A percentile compares a stretch with the other conserved stretches of the same genome.
These are phyloP conservation scores for Pseudomassariella vexata DNA, from an alignment of 2,329 filamentous ascomycete species.

Conservation along the genomic window DNA sequence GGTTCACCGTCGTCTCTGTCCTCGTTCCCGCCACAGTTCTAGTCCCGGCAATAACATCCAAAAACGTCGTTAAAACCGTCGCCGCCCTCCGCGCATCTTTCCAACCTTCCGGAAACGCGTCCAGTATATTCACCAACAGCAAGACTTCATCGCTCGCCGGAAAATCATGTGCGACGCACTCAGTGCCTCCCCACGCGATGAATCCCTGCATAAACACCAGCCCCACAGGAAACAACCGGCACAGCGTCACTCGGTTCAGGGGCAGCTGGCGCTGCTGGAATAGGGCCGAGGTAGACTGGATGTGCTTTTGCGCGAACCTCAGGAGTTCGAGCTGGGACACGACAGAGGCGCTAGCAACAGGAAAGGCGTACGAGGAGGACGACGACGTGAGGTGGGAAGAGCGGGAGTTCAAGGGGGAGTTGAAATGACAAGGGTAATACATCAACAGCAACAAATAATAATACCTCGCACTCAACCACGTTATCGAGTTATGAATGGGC, in stretches of 20 bases:
- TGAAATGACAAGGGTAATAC: slow-evolving; percentile 36
- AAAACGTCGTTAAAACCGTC: slow-evolving; percentile 26
- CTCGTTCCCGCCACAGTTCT: too few species aligned
- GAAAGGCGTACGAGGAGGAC: too few species aligned
- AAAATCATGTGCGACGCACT: slow-evolving; percentile 17
- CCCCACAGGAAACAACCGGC: slow-evolving; percentile 30
- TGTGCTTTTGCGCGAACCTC: slow-evolving; percentile 32
- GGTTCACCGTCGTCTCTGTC: too few species aligned
- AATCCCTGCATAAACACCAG: slow-evolving; percentile 29
- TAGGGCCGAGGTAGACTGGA: slow-evolving; percentile 34
- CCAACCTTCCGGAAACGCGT: slow-evolving; percentile 32
- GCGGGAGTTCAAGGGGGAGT: too few species aligned
- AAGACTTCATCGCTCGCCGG: slow-evolving; percentile 28
- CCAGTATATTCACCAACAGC: slow-evolving; percentile 27
- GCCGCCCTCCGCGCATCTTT: slow-evolving; percentile 26
- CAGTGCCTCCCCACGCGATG: slow-evolving; percentile 12
- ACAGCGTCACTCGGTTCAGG: slow-evolving; percentile 35
- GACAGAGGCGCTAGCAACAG: slow-evolving; percentile 19
- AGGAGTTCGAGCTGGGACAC: slow-evolving; percentile 28
- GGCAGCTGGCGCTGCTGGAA: slow-evolving; percentile 37
- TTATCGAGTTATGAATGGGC: slow-evolving; percentile 37
- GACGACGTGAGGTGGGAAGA: too few species aligned
- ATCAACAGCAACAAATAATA: slow-evolving; percentile 37
- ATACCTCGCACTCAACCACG: slow-evolving; percentile 36
- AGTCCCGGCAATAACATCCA: slow-evolving; percentile 11